A percentile compares a stretch with the other conserved stretches of the same genome.
Evolutionary conservation across 2,329 filamentous ascomycete species (phyloP).

Genomic region (Beauveria sp.): DNA sequence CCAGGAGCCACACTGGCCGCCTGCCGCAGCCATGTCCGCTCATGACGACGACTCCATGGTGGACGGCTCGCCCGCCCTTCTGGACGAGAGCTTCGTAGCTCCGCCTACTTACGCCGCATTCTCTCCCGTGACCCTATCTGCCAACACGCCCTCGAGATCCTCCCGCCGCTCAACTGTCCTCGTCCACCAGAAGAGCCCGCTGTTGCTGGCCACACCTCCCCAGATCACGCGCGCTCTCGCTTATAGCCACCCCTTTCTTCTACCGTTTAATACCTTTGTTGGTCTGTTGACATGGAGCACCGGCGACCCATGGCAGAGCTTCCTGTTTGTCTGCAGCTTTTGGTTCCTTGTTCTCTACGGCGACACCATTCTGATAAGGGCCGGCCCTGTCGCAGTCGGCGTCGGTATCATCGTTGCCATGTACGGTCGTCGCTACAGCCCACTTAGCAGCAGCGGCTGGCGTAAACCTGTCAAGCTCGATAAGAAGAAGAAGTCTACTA

Average conservation of each 20-base stretch:
- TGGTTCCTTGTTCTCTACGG: constrained; percentile 86
- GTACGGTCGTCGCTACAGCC: constrained; percentile 85
- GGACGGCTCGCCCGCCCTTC: constrained; percentile 21
- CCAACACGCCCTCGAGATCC: constrained; percentile 51
- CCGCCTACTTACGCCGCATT: constrained; percentile 81
- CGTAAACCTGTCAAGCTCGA: constrained; percentile 37
- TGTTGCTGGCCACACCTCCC: constrained; percentile 87
- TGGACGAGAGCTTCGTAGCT: constrained; percentile 17
- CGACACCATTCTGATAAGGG: constrained; percentile 70
- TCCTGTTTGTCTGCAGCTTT: constrained; percentile 74
- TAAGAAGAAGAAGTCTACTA: constrained; percentile 14
- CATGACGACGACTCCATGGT: constrained; percentile 23
- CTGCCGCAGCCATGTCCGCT: constrained; percentile 14
- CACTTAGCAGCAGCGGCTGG: constrained; percentile 78
- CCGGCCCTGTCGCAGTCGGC: constrained; percentile 78
- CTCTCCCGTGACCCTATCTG: constrained; percentile 71
- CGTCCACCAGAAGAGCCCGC: constrained; percentile 91
- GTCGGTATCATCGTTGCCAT: constrained; percentile 77
- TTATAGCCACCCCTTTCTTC: constrained; percentile 89
- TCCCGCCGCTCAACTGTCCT: constrained; percentile 81
- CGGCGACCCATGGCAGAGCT: constrained; percentile 93
- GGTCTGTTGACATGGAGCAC: constrained; percentile 92
- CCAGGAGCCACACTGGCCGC: constrained; percentile 9
- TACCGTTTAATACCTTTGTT: constrained; percentile 77
- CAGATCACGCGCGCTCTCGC: constrained; percentile 90